A percentile compares a stretch with the other conserved stretches of the same genome.
These are phyloP conservation scores for Cercospora sesami DNA, from an alignment of 2,329 filamentous ascomycete genomes.

Conservation along the genomic window DNA sequence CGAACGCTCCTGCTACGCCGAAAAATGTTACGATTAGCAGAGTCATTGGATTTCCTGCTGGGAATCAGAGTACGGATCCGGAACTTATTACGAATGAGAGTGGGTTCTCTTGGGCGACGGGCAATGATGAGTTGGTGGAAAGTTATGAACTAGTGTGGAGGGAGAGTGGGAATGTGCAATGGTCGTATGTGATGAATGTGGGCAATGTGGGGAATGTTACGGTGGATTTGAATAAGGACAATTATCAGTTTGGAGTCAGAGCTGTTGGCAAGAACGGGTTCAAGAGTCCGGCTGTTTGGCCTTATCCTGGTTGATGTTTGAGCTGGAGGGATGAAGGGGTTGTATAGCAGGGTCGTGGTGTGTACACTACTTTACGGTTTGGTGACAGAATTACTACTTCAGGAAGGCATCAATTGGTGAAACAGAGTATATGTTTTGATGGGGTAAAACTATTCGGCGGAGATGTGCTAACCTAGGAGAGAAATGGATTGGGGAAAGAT, in stretches of 20 bases:
- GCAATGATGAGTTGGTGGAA: slow-evolving; percentile 44
- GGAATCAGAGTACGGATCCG: slow-evolving; percentile 27
- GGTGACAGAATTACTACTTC: too few relatives aligned
- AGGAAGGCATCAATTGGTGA: too few relatives aligned
- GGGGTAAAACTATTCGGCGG: too few relatives aligned
- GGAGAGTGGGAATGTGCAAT: slow-evolving; percentile 50
- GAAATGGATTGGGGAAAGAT: too few relatives aligned
- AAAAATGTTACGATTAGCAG: slow-evolving; percentile 50
- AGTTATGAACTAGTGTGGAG: slow-evolving; percentile 61
- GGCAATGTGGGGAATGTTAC: slow-evolving; percentile 50
- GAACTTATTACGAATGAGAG: slow-evolving; percentile 48
- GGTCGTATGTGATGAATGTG: slow-evolving; percentile 43
- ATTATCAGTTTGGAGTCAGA: slow-evolving; percentile 59
- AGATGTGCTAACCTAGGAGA: too few relatives aligned
- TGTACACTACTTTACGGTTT: too few relatives aligned
- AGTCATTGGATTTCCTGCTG: slow-evolving; percentile 33
- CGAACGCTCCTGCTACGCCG: slow-evolving; percentile 53
- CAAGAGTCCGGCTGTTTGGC: slow-evolving; percentile 52
- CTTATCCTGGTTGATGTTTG: slow-evolving; percentile 40
- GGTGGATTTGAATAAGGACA: slow-evolving; percentile 57
- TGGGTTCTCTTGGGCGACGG: slow-evolving; percentile 51
- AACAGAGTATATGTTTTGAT: too few relatives aligned
- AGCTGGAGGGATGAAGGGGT: too few relatives aligned
- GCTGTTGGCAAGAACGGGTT: slow-evolving; percentile 54
- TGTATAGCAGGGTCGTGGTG: too few relatives aligned